Evolutionary conservation across 331 rosid species (phyloP), one percentile per base, ranked within the genome.

Genomic region (Phaseolus coccineus): DNA sequence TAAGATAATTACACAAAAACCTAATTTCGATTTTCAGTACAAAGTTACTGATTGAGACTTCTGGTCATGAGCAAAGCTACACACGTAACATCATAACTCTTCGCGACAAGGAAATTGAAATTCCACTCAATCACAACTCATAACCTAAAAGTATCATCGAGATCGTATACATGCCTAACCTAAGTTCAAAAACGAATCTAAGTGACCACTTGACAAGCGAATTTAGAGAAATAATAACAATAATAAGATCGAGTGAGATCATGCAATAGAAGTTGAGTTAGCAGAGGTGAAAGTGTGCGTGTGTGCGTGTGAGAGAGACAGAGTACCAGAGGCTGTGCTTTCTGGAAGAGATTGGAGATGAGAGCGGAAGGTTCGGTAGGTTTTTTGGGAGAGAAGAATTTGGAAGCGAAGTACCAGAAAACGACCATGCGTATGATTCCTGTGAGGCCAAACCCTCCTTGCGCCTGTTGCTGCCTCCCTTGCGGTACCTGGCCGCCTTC

Each of bases 371-470:
- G 96, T 15, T 93, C 97, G 13, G 87, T 55, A 30, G 95, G 81
- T 58, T 78, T 85, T 65, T 93, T 96, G 48, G 98, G 89, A 59
- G 96, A 76, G 77, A 96, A 96, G 83, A 96, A 89, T 77, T 96
- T 96, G 67, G 99, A 91, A 53, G 99, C 99, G 89, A 96, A 96
- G 69, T 96, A 96, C 99, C 99, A 96, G 68, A 96, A 89, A 35
- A 96, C 97, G 8, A 94, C 99, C 83, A 96, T 91, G 80, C 99
- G 87, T 2, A 96, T 96, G 69, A 96, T 87, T 71, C 98, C 98
- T 11, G 94, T 88, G 51, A 96, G 83, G 9, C 87, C 87, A 42
- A 96, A 85, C 0, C 98, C 98, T 13, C 94, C 98, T 67, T 73
- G 82, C 61, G 56, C 84, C 53, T 82, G 78, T 55, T 70, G 91